Base-by-base conservation (phyloP, 495 filamentous ascomycete species). In the Cladorrhinum samala region DNA sequence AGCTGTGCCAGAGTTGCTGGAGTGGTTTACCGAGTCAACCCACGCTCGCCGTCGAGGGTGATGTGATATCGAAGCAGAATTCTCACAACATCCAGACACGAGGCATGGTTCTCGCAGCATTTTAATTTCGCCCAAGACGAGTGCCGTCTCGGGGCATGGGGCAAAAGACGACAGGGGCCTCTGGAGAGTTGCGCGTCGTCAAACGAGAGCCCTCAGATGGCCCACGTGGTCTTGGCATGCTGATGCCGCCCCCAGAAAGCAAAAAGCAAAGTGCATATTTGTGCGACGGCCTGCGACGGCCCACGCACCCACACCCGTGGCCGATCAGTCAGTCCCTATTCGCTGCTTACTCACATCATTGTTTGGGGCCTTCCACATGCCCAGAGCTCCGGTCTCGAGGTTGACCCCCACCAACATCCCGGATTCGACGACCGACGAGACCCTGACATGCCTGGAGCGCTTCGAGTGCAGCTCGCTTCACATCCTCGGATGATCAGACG, bases 221-320 rank as follows among this genome's bases (percentile, higher is more conserved):
- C 14, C 11, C 53, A 56, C 53, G 53, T 56, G 53, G 47, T 56
- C 53, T 56, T 56, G 53, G 53, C 53, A 59, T 52, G 5, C 23
- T 20, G 24, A 7, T 20, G 21, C 14, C 9, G 45, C 21, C 45
- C 39, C 7, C n/a, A n/a, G 5, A n/a, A 4, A 17, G n/a, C 4
- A 14, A 41, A n/a, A 14, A 41, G 17, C 7, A 41, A 47, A 33
- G 45, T 17, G 20, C 45, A 47, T 8, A n/a, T 47, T 23, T 47
- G 20, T 25, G 21, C 24, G 27, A 20, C 24, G 30, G n/a, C 13
- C 45, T 9, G 16, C 45, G 21, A 19, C 5, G 27, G 11, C 27
- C 27, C 27, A 11, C 27, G 11, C 27, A 33, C 27, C 5, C 27
- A 33, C 27, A 33, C 27, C n/a, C 27, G 27, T 33, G 27, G 27